These are phyloP conservation scores for Sporothrix pseudoabietina DNA, from an alignment of 2,329 filamentous ascomycete species.

Conservation along the genomic window DNA sequence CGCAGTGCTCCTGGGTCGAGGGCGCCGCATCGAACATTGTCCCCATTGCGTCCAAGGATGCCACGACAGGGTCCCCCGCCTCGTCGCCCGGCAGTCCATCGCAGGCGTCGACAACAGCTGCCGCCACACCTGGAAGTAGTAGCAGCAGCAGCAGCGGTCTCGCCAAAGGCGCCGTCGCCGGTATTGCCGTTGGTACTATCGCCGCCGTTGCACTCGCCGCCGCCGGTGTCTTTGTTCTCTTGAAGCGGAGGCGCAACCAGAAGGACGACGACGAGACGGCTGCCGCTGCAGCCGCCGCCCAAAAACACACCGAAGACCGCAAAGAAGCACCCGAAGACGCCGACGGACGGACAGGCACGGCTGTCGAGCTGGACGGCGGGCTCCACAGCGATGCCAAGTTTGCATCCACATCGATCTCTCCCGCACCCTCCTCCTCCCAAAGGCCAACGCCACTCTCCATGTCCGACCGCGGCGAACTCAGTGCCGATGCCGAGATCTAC, in stretches of 20 bases:
- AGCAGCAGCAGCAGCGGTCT: background rate
- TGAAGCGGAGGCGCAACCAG: no score
- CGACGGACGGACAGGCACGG: background rate
- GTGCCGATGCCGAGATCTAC: background rate
- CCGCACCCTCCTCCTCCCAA: background rate
- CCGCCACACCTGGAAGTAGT: no score
- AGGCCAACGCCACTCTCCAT: background rate
- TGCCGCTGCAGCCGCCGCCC: no score
- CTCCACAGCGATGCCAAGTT: background rate
- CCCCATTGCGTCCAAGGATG: constrained; percentile 34
- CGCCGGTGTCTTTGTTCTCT: no score
- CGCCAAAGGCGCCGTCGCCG: no score
- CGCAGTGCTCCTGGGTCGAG: constrained; percentile 43
- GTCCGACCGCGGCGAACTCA: background rate
- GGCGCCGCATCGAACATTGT: constrained; percentile 42
- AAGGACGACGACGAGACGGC: no score
- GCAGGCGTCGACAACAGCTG: no score
- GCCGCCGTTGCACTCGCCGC: no score
- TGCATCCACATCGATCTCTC: background rate
- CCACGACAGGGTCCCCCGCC: background rate
- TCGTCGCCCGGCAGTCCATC: no score
- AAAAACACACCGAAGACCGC: background rate
- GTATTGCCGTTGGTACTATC: no score
- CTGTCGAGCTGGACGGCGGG: background rate
- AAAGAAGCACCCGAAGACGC: background rate